Base-by-base conservation (phyloP, 192 early-diverging fungal genomes). In the Gryganskiella cystojenkinii region DNA sequence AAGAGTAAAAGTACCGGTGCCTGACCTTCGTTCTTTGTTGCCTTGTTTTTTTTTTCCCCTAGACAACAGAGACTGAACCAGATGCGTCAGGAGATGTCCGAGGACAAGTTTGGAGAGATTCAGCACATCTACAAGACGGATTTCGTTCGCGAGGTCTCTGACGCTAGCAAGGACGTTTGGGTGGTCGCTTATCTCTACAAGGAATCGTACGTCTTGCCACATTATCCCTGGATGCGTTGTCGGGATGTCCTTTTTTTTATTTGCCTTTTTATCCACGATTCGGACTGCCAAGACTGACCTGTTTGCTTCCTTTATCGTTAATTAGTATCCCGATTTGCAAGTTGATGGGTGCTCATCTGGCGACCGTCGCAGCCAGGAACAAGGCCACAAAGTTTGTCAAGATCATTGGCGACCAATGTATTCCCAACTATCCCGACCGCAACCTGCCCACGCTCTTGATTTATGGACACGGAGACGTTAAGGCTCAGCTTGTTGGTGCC, bases 361-460 rank as follows among this genome's bases (percentile, higher is more conserved):
- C 89, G 19, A 85, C 85, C 59, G 73, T 96, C 11, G 94, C 95
- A 3, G 57, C 63, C 35, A 87, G 88, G 79, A 91, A 98, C 83
- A 89, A 89, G 27, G 86, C 94, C 5, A 93, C 92, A 60, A 99
- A 99, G 85, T 99, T 99, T 82, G 63, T 94, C 49, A 97, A 96
- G 71, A 98, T 98, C 67, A 84, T 95, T 24, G 94, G 91, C 11
- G 93, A 95, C 64, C 93, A 96, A 67, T 97, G 96, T 82, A 97
- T 99, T 67, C 92, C 91, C 42, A 93, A 95, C 64, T 99, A 97
- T 70, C 98, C 98, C 3, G 98, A 99, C 76, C 81, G 76, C 28
- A 93, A 94, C 73, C 61, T 95, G 56, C 94, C 92, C 9, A 98
- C 98, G 0, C 73, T 99, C n/a, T 76, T 99, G 52, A 86, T 99